Evolutionary conservation across 139 green algal species (phyloP), one percentile per base, ranked within the genome.

Genomic region (Tetratostichococcus sp.): DNA sequence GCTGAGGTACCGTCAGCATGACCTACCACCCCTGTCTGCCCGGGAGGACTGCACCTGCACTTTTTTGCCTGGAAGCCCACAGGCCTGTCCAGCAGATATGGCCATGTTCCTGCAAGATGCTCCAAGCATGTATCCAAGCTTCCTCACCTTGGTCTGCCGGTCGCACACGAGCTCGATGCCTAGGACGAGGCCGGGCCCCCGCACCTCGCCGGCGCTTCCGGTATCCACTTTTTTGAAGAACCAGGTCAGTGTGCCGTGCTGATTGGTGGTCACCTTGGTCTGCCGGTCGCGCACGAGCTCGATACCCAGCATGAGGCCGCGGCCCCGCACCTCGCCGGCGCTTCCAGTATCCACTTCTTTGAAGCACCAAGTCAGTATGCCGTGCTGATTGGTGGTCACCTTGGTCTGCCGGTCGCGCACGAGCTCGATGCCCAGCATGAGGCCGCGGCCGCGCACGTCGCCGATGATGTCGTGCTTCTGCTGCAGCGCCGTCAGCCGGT

Each of bases 341-440:
- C n/a, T n/a, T n/a, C n/a, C n/a, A n/a, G n/a, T n/a, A n/a, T n/a
- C n/a, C n/a, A n/a, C n/a, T n/a, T n/a, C n/a, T n/a, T n/a, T n/a
- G n/a, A n/a, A n/a, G n/a, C n/a, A n/a, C n/a, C n/a, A n/a, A n/a
- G n/a, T n/a, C n/a, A n/a, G n/a, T n/a, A n/a, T n/a, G n/a, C n/a
- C n/a, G n/a, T n/a, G n/a, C n/a, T n/a, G n/a, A n/a, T n/a, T n/a
- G n/a, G n/a, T n/a, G 0, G 67, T 69, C 67, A 73, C 76, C 87
- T 99, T 99, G 35, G 91, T 95, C 1, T 25, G 35, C 21, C 90
- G 71, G 81, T 99, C 95, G 70, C 89, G 96, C 0, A 99, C 95
- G 16, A 99, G 78, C 83, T 99, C 95, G 39, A 99, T 69, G 0
- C 95, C 95, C 70, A 98, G 80, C 95, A 99, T 99, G 19, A 99